These are phyloP conservation scores for Batrachochytrium dendrobatidis DNA, from an alignment of 371 early-diverging fungal species.

Conservation along the genomic window DNA sequence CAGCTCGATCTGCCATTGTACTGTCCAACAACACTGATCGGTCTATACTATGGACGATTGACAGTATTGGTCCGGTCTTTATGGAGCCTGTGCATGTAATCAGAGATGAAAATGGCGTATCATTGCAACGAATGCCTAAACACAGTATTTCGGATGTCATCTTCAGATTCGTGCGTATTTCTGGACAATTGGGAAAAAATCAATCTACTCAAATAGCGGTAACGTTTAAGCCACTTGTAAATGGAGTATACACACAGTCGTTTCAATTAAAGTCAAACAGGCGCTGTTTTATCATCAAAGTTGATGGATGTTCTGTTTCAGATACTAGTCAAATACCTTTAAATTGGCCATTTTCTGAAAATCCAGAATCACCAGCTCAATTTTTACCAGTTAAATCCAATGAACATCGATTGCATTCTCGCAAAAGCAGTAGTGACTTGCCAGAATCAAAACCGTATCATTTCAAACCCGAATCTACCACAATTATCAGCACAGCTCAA, in stretches of 20 bases:
- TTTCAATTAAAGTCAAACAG: not conserved
- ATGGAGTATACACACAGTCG: not conserved
- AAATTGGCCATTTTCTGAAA: too few relatives aligned
- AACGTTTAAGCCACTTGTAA: conserved; percentile 2
- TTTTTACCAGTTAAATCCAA: too few relatives aligned
- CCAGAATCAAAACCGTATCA: too few relatives aligned
- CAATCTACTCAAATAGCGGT: not conserved
- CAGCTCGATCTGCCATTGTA: not conserved
- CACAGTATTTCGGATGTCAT: not conserved
- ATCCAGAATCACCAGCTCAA: too few relatives aligned
- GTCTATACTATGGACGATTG: not conserved
- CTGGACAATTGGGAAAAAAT: not conserved
- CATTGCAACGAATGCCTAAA: not conserved
- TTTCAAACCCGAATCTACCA: too few relatives aligned
- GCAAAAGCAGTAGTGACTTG: too few relatives aligned
- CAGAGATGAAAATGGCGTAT: too few relatives aligned
- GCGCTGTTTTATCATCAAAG: not conserved
- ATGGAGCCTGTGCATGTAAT: not conserved
- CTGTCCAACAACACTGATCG: not conserved
- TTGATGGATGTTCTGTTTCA: too few relatives aligned
- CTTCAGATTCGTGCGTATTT: not conserved
- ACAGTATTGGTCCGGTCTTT: not conserved
- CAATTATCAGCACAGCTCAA: too few relatives aligned
- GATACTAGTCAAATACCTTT: too few relatives aligned
- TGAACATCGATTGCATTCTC: too few relatives aligned